These are phyloP conservation scores for Cystobasidium onofrii DNA, from an alignment of 768 basidiomycete species.

Conservation along the genomic window DNA sequence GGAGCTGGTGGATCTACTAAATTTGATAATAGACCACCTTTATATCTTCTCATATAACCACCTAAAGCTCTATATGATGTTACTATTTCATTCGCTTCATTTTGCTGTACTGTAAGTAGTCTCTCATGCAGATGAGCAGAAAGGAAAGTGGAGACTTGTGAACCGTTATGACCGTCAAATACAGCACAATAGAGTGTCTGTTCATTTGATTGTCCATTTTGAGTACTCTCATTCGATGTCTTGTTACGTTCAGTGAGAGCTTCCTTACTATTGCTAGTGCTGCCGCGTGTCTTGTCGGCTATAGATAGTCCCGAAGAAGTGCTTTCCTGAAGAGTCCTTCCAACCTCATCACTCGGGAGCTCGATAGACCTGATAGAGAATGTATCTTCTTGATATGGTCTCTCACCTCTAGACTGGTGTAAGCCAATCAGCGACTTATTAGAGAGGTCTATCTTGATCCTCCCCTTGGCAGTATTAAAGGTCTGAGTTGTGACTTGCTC, in stretches of 20 bases:
- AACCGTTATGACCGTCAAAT: slow-evolving; percentile 41
- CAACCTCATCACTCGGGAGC: slow-evolving; percentile 29
- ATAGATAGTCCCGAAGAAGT: slow-evolving; percentile 33
- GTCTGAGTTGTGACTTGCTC: slow-evolving; percentile 11
- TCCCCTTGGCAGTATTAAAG: slow-evolving; percentile 20
- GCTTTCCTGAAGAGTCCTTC: slow-evolving; percentile 3
- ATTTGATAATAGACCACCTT: slow-evolving; percentile 30
- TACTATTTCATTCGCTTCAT: slow-evolving; percentile 20
- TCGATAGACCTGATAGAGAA: slow-evolving; percentile 35
- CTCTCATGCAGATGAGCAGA: slow-evolving; percentile 19
- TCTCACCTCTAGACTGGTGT: slow-evolving; percentile 40
- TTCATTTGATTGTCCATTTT: slow-evolving; percentile 1
- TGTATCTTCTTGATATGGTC: slow-evolving; percentile 42
- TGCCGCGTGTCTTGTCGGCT: background rate
- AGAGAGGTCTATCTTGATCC: slow-evolving; percentile 5
- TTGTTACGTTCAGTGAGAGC: slow-evolving; percentile 32
- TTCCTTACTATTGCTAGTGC: slow-evolving; percentile 24
- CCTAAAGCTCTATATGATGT: slow-evolving; percentile 37
- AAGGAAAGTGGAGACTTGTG: slow-evolving; percentile 35
- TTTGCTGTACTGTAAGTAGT: background rate
- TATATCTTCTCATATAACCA: slow-evolving; percentile 40
- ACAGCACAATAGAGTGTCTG: slow-evolving; percentile 40
- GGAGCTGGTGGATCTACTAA: slow-evolving; percentile 18
- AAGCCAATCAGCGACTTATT: slow-evolving; percentile 10
- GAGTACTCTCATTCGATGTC: background rate